Conservation (phyloP, 306 rosid species). For the Rosa chinensis region DNA sequence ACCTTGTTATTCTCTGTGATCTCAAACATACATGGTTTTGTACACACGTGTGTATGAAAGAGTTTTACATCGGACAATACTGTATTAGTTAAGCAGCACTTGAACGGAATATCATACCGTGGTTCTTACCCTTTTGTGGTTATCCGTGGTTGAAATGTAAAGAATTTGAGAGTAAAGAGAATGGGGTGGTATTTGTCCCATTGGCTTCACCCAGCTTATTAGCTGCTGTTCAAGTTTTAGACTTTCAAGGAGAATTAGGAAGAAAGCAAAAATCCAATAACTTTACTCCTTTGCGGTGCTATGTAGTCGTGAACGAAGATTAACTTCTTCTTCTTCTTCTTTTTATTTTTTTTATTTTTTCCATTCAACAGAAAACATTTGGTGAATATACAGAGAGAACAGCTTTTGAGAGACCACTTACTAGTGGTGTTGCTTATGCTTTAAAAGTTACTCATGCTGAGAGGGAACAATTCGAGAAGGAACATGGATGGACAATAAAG, state of each 20-base stretch:
- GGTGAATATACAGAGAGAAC: slow-evolving; percentile 90
- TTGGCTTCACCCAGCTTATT: neutral
- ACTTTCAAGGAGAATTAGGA: neutral
- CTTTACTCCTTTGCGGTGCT: neutral
- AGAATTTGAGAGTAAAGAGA: neutral
- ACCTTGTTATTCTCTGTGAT: no score
- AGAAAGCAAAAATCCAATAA: neutral
- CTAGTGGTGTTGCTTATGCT: slow-evolving; percentile 98
- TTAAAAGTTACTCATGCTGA: slow-evolving; percentile 79
- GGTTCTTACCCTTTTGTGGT: neutral
- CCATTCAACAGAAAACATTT: slow-evolving; percentile 65
- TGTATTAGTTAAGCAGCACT: neutral
- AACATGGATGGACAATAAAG: slow-evolving; percentile 88
- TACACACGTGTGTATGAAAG: neutral
- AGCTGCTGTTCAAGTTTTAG: neutral
- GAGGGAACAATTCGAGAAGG: slow-evolving; percentile 73
- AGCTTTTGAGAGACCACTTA: slow-evolving; percentile 90
- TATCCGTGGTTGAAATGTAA: neutral
- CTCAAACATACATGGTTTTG: neutral
- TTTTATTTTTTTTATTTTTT: slow-evolving; percentile 3
- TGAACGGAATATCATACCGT: neutral
- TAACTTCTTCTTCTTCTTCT: neutral
- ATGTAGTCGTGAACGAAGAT: neutral
- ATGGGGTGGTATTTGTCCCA: slow-evolving; percentile 9
- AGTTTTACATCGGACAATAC: neutral